These are phyloP conservation scores for Fraxinus baroniana DNA, from an alignment of 305 asterid species.

Conservation along the genomic window DNA sequence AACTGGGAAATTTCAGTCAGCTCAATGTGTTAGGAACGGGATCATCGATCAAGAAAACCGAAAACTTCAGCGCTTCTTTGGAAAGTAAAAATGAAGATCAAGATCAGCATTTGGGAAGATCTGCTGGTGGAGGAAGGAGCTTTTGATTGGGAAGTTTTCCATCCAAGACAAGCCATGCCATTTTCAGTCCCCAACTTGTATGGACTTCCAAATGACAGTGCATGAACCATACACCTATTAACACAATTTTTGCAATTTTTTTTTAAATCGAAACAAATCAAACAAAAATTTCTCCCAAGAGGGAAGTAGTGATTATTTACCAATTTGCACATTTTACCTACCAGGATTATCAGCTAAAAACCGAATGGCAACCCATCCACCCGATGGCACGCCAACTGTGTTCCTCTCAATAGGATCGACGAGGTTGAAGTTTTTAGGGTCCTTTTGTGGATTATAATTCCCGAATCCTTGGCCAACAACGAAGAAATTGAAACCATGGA, in stretches of 20 bases:
- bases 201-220: slow-evolving; percentile 50
- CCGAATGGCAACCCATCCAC: slow-evolving; percentile 54
- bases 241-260: neutral
- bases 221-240: slow-evolving; percentile 50
- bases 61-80: neutral
- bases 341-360: slow-evolving; percentile 54
- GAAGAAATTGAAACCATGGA: slow-evolving; percentile 44
- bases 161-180: slow-evolving; percentile 52
- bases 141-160: slow-evolving; percentile 47
- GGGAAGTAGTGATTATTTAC: neutral
- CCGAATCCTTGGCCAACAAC: slow-evolving; percentile 45
- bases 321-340: neutral
- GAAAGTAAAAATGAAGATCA: neutral
- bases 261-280: neutral
- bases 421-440: slow-evolving; percentile 37
- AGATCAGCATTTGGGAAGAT: slow-evolving; percentile 48
- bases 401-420: slow-evolving; percentile 47
- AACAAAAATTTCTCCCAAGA: neutral
- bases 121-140: slow-evolving; percentile 50
- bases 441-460: slow-evolving; percentile 33
- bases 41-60: neutral
- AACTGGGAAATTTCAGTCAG: slow-evolving; percentile 13
- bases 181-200: slow-evolving; percentile 54
- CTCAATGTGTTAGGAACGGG: neutral
- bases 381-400: slow-evolving; percentile 43